A percentile compares a stretch with the other conserved stretches of the same genome.
Evolutionary conservation across 2,329 filamentous ascomycete genomes (phyloP).

Genomic region (Xylariales sp.): DNA sequence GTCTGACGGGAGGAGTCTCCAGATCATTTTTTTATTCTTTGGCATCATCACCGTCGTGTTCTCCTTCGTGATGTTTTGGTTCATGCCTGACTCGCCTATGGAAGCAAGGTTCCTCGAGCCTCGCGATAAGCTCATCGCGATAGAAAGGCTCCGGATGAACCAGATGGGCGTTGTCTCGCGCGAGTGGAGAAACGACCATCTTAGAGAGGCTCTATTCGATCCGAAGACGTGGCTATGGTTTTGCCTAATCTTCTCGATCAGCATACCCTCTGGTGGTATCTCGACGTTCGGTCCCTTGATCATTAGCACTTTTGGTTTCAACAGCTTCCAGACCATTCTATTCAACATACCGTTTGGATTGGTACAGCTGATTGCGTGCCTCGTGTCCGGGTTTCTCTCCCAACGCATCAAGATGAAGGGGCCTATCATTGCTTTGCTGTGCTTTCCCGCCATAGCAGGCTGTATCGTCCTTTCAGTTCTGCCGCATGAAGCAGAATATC

Average conservation of each 20-base stretch:
- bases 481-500: constrained; percentile 11
- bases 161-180: constrained; percentile 71
- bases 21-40: constrained; percentile 46
- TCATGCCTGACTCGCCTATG: constrained; percentile 62
- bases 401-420: constrained; percentile 38
- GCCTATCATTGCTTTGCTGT: constrained; percentile 31
- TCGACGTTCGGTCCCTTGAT: constrained; percentile 34
- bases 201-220: constrained; percentile 38
- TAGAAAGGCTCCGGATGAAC: constrained; percentile 70
- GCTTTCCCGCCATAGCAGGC: constrained; percentile 20
- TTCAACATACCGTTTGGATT: constrained; percentile 35
- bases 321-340: constrained; percentile 32
- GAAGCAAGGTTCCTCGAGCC: constrained; percentile 56
- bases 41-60: constrained; percentile 48
- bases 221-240: constrained; percentile 56
- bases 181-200: constrained; percentile 65
- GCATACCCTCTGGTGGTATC: constrained; percentile 32
- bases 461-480: constrained; percentile 20
- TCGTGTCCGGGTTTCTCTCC: constrained; percentile 34
- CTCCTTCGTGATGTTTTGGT: constrained; percentile 45
- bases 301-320: constrained; percentile 34
- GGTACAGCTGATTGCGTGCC: constrained; percentile 26
- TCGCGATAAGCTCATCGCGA: constrained; percentile 61
- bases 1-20: constrained; percentile 42
- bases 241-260: constrained; percentile 54